Evolutionary conservation across 805 yeast species (phyloP).

Genomic region (Komagataella populi): DNA sequence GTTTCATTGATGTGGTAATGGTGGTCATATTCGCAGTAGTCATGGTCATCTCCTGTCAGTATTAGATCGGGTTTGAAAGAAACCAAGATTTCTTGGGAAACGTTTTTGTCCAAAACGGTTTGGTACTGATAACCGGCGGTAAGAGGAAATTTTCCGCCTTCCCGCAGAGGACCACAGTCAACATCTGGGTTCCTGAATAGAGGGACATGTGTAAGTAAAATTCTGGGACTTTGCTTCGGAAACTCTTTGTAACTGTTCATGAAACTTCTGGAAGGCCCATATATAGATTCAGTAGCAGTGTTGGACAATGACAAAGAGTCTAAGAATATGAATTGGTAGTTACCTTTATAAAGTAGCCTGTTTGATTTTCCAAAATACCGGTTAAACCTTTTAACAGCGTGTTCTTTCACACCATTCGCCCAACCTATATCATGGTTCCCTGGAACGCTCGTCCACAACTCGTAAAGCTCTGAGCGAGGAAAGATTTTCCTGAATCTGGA

Average conservation of each 20-base stretch:
- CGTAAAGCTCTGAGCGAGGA: slow-evolving; percentile 13
- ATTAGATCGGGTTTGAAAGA: slow-evolving; percentile 52
- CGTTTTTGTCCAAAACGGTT: slow-evolving; percentile 55
- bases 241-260: slow-evolving; percentile 22
- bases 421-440: slow-evolving; percentile 97
- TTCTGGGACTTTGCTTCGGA: slow-evolving; percentile 33
- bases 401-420: slow-evolving; percentile 51
- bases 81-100: slow-evolving; percentile 43
- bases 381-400: slow-evolving; percentile 48
- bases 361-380: slow-evolving; percentile 63
- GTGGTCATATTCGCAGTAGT: slow-evolving; percentile 74
- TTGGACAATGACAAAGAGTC: slow-evolving; percentile 76
- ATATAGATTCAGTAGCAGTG: slow-evolving; percentile 26
- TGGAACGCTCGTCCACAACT: slow-evolving; percentile 26
- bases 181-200: slow-evolving; percentile 46
- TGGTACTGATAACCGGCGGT: slow-evolving; percentile 77
- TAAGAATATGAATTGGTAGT: slow-evolving; percentile 60
- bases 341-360: slow-evolving; percentile 37
- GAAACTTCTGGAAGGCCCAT: slow-evolving; percentile 35
- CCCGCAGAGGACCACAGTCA: slow-evolving; percentile 74
- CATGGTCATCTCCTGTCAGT: slow-evolving; percentile 94
- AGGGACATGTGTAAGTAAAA: slow-evolving; percentile 80
- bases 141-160: slow-evolving; percentile 56
- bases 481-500: slow-evolving; percentile 55
- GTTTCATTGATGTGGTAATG: slow-evolving; percentile 7